A percentile compares a stretch with the other conserved stretches of the same genome.
These are phyloP conservation scores for Aspergillus heteromorphus DNA, from an alignment of 495 filamentous ascomycete genomes.

Conservation along the genomic window DNA sequence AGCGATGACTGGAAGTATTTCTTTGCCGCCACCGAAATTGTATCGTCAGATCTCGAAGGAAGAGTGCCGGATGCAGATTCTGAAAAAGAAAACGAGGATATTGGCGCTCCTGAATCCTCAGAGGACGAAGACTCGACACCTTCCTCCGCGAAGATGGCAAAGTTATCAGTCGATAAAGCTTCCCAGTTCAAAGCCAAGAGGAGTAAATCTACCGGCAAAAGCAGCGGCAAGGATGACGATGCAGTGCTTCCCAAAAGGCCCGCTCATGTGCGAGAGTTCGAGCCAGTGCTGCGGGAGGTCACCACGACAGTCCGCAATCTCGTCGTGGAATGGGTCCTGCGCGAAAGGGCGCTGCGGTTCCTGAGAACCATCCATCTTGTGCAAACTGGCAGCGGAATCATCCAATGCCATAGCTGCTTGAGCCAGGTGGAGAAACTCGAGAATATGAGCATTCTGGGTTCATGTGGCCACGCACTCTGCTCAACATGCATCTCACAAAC, in stretches of 20 bases:
- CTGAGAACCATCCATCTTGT: conserved; percentile 17
- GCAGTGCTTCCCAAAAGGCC: conserved; percentile 8
- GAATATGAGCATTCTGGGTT: conserved; percentile 32
- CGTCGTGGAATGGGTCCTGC: conserved; percentile 25
- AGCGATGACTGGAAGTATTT: conserved; percentile 23
- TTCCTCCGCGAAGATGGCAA: background rate
- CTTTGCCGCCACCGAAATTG: conserved; percentile 14
- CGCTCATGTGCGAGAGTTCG: conserved; percentile 10
- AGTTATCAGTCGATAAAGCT: background rate
- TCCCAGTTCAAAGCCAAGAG: background rate
- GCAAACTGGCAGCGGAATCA: conserved; percentile 13
- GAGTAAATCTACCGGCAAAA: background rate
- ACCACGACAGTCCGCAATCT: conserved; percentile 21
- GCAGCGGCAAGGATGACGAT: background rate
- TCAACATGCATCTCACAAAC: conserved; percentile 23
- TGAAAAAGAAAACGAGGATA: background rate
- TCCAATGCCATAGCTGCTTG: conserved; percentile 27
- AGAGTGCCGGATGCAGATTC: background rate
- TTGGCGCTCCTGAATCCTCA: background rate
- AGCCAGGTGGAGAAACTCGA: conserved; percentile 1
- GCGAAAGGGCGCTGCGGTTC: conserved; percentile 28
- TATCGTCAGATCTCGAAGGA: too few species aligned
- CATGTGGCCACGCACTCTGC: conserved; percentile 51
- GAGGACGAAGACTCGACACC: background rate
- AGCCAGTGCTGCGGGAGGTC: conserved; percentile 17